Evolutionary conservation across 2,329 filamentous ascomycete genomes (phyloP).

Genomic region (Hortaea sp.): DNA sequence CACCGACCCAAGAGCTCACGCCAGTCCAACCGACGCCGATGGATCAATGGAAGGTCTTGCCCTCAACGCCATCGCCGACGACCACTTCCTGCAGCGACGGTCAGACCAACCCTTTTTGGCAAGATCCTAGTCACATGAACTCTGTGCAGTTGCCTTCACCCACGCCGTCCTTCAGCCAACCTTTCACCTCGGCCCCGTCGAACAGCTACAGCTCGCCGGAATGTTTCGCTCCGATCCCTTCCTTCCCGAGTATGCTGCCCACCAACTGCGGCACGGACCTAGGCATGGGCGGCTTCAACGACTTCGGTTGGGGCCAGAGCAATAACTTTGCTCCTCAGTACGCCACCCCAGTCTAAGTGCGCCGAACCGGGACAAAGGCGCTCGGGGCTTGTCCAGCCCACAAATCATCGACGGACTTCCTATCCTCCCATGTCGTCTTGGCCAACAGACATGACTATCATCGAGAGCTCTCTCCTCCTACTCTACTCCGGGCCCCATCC

Average conservation of each 20-base stretch:
- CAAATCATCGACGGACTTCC: slow-evolving; percentile 20
- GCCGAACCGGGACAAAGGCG: slow-evolving; percentile 24
- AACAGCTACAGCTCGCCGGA: slow-evolving; percentile 72
- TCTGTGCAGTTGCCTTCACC: slow-evolving; percentile 66
- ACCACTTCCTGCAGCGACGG: slow-evolving; percentile 62
- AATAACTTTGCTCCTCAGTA: slow-evolving; percentile 67
- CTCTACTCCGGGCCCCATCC: slow-evolving; percentile 9
- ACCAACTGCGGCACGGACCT: slow-evolving; percentile 61
- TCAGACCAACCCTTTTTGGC: slow-evolving; percentile 64
- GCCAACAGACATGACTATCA: not conserved
- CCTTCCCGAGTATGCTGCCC: slow-evolving; percentile 77
- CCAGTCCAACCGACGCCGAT: slow-evolving; percentile 59
- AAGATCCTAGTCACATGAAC: slow-evolving; percentile 58
- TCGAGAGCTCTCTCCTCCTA: slow-evolving; percentile 5
- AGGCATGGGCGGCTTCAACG: slow-evolving; percentile 53
- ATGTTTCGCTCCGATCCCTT: slow-evolving; percentile 63
- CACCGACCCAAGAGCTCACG: slow-evolving; percentile 48
- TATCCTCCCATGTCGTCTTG: slow-evolving; percentile 5
- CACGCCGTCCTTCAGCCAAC: slow-evolving; percentile 68
- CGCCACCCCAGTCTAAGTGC: slow-evolving; percentile 72
- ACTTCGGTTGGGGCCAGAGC: slow-evolving; percentile 72
- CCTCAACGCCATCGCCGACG: slow-evolving; percentile 71
- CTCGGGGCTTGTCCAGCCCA: slow-evolving; percentile 33
- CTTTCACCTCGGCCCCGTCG: slow-evolving; percentile 48
- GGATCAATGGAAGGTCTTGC: slow-evolving; percentile 82